Evolutionary conservation across 192 early-diverging fungal species (phyloP), one percentile per base, ranked within the genome.

Genomic region (Coemansia sp.): DNA sequence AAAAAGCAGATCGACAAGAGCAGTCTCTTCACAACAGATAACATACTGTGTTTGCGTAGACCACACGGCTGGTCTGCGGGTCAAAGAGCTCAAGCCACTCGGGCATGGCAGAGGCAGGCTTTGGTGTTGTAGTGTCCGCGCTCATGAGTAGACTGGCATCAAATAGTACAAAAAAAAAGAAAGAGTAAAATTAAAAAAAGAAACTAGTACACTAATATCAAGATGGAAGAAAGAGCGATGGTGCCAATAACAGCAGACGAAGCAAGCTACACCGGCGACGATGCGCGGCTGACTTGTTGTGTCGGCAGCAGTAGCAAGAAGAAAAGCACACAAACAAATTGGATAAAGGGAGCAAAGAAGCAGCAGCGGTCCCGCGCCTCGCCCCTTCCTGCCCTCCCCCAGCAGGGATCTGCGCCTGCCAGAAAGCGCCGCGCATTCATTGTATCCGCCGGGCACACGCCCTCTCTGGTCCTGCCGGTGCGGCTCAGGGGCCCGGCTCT

Each of bases 11-110:
- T 43, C 15, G n/a, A 43, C 20, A 20, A 18, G 3, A 38, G 8
- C 18, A n/a, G 41, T 16, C 8, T 47, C 45, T 47, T 20, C 18
- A 20, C n/a, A 20, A 18, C 6, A 22, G 24, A 9, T 6, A 47
- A 71, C 71, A 41, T 89, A 90, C 89, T 35, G 85, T 76, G 64
- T 91, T 91, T 47, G 89, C 89, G 41, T 87, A 92, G 59, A 92
- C 88, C 0, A 86, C 78, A 32, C 83, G 74, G 43, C 69, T 62
- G n/a, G 88, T 86, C 71, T 90, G 84, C 32, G 87, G 87, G 79
- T 91, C 89, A 16, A 68, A 79, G 55, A 92, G 87, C 75, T 89
- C 88, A 53, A 91, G 83, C 91, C 91, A 92, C 66, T 73, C 80
- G 35, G 78, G 68, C 35, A 12, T 59, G 16, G 16, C 35, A 24